Conservation (phyloP, 495 filamentous ascomycete genomes). For the Pseudevernia furfuracea region DNA sequence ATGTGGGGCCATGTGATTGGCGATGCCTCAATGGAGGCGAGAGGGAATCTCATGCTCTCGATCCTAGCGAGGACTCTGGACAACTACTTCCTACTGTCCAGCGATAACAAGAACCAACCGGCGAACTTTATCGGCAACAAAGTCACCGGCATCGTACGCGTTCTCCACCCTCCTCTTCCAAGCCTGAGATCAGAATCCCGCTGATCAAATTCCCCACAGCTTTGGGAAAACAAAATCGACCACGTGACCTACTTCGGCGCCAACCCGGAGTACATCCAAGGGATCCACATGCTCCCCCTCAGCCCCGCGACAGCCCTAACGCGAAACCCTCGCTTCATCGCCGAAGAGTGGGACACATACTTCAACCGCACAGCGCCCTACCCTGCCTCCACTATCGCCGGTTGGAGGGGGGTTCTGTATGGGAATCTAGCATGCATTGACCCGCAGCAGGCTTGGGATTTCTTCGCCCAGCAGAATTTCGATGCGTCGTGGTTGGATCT, state of each 20-base stretch:
- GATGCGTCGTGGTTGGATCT: slow-evolving; percentile 71
- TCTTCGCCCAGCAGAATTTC: slow-evolving; percentile 63
- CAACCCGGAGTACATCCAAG: slow-evolving; percentile 78
- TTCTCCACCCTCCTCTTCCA: not conserved
- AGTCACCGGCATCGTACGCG: slow-evolving; percentile 71
- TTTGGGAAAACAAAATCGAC: slow-evolving; percentile 96
- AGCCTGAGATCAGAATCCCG: not conserved
- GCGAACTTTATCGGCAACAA: slow-evolving; percentile 71
- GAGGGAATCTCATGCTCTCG: slow-evolving; percentile 77
- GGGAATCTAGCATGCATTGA: slow-evolving; percentile 75
- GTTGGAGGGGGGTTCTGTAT: slow-evolving; percentile 81
- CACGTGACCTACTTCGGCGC: slow-evolving; percentile 89
- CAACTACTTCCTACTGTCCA: slow-evolving; percentile 73
- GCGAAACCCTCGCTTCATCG: slow-evolving; percentile 61
- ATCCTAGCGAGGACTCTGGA: slow-evolving; percentile 61
- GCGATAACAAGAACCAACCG: slow-evolving; percentile 68
- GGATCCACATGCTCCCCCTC: slow-evolving; percentile 93
- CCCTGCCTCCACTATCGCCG: slow-evolving; percentile 54
- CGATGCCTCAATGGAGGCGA: slow-evolving; percentile 74
- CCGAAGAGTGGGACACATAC: slow-evolving; percentile 77
- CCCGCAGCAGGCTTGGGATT: slow-evolving; percentile 59
- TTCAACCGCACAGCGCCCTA: slow-evolving; percentile 46
- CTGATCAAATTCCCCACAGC: slow-evolving; percentile 27
- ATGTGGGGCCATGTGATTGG: slow-evolving; percentile 80
- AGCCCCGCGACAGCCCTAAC: slow-evolving; percentile 62